phyloP scores from a whole-genome alignment of 192 early-diverging fungal genomes.

The Podila epigama region DNA sequence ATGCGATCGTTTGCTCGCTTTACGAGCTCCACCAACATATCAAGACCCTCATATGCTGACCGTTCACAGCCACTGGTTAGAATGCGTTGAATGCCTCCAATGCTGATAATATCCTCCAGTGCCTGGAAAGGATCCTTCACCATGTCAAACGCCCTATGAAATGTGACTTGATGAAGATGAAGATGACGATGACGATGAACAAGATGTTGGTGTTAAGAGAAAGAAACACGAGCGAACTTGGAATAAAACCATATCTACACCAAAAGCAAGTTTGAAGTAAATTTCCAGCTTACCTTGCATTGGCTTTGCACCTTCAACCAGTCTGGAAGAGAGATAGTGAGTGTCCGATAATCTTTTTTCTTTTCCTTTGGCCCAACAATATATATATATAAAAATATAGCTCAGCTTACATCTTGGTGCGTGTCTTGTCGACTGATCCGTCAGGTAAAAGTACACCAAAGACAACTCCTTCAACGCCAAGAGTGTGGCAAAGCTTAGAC shows the following conservation, averaged over 20 bases:
- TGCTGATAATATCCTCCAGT: constrained; percentile 60
- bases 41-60: constrained; percentile 63
- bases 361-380: too few relatives aligned
- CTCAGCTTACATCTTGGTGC: constrained; percentile 45
- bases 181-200: background rate
- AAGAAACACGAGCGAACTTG: too few relatives aligned
- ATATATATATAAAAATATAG: too few relatives aligned
- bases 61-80: constrained; percentile 70
- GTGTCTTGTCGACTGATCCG: constrained; percentile 61
- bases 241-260: too few relatives aligned
- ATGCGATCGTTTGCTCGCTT: constrained; percentile 52
- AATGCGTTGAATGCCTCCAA: constrained; percentile 69
- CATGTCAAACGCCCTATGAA: constrained; percentile 77
- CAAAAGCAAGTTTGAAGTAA: background rate
- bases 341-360: too few relatives aligned
- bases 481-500: constrained; percentile 21
- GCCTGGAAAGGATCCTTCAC: constrained; percentile 62
- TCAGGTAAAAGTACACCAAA: constrained; percentile 64
- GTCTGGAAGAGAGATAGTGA: too few relatives aligned
- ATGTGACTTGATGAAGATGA: constrained; percentile 55
- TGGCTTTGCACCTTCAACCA: constrained; percentile 60
- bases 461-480: constrained; percentile 62
- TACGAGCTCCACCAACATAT: constrained; percentile 53
- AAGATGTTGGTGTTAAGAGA: too few relatives aligned
- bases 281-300: constrained; percentile 43